Evolutionary conservation across 768 basidiomycete genomes (phyloP).

Genomic region (Piloderma croceum): DNA sequence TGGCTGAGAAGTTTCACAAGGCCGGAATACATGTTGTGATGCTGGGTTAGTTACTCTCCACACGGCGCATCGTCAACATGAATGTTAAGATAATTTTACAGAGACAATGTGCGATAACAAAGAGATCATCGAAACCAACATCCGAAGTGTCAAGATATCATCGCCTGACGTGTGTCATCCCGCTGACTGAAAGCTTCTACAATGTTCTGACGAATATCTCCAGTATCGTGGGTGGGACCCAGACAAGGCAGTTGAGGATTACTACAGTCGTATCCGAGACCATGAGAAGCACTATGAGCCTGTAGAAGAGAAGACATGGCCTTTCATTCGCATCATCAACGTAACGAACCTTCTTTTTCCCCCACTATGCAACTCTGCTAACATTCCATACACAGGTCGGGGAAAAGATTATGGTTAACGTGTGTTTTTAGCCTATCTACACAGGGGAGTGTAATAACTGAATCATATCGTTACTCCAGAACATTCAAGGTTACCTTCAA

Average conservation of each 20-base stretch:
- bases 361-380: constrained; percentile 10
- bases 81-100: constrained; percentile 28
- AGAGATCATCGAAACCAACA: constrained; percentile 91
- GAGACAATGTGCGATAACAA: constrained; percentile 89
- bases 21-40: constrained; percentile 89
- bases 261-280: constrained; percentile 80
- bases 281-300: constrained; percentile 89
- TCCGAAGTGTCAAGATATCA: constrained; percentile 94
- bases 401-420: constrained; percentile 94
- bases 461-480: constrained; percentile 33
- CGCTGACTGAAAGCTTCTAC: not conserved
- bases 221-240: constrained; percentile 94
- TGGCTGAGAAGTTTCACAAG: constrained; percentile 83
- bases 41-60: constrained; percentile 53
- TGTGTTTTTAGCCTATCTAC: constrained; percentile 28
- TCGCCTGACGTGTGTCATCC: constrained; percentile 80
- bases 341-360: constrained; percentile 34
- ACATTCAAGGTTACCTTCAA: constrained; percentile 86
- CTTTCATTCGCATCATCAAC: constrained; percentile 92
- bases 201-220: constrained; percentile 2
- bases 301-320: constrained; percentile 86
- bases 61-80: not conserved
- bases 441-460: not conserved
- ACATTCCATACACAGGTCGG: constrained; percentile 54
- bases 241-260: constrained; percentile 87